These are phyloP conservation scores for Oenanthe javanica DNA, from an alignment of 140 eudicot species.

Conservation along the genomic window DNA sequence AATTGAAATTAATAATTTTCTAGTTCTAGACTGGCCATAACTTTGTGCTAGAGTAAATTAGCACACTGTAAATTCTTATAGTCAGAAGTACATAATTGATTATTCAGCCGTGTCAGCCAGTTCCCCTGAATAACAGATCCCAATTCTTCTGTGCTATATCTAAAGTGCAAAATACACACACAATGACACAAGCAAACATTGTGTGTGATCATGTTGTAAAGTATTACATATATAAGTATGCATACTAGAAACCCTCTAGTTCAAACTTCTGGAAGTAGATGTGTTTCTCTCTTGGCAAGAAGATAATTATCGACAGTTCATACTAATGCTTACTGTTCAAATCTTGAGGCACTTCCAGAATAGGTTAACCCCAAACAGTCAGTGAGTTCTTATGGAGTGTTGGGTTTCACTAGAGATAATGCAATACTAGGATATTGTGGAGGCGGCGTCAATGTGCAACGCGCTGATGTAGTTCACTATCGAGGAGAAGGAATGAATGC, in stretches of 20 bases:
- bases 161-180: background rate
- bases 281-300: background rate
- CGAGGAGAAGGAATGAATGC: background rate
- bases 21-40: background rate
- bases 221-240: background rate
- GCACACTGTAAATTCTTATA: background rate
- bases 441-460: background rate
- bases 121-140: background rate
- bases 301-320: background rate
- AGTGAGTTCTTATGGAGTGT: background rate
- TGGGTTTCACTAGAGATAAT: background rate
- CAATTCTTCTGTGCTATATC: background rate
- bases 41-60: background rate
- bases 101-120: background rate
- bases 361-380: background rate
- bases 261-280: background rate
- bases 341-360: background rate
- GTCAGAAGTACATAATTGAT: background rate
- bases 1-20: background rate
- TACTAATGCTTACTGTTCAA: background rate
- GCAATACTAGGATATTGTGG: background rate
- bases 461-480: background rate
- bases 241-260: background rate
- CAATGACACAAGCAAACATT: background rate
- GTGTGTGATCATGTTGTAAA: background rate